phyloP scores from a whole-genome alignment of 1,284 basidiomycete genomes.

The Cutaneotrichosporon sp. region DNA sequence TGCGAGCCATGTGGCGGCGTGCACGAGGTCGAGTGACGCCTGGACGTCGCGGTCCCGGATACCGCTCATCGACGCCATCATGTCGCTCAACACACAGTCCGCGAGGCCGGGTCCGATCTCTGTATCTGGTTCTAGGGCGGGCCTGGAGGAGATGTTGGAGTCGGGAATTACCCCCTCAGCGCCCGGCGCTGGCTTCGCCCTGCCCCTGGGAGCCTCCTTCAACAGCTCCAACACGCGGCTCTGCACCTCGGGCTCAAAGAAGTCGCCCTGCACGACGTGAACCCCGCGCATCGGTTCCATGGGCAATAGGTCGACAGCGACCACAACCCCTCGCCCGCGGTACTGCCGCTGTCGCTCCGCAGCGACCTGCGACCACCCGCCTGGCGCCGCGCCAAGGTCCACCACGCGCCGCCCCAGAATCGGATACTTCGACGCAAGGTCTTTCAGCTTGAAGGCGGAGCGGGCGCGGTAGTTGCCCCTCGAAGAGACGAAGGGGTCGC shows the following conservation, averaged over 20 bases:
- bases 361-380: constrained; percentile 82
- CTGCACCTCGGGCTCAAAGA: constrained; percentile 60
- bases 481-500: constrained; percentile 44
- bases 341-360: constrained; percentile 11
- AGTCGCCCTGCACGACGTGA: constrained; percentile 65
- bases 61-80: constrained; percentile 51
- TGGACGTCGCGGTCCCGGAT: constrained; percentile 40
- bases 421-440: constrained; percentile 32
- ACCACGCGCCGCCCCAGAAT: constrained; percentile 60
- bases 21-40: constrained; percentile 42
- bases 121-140: background rate
- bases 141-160: background rate
- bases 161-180: background rate
- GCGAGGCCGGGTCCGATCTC: constrained; percentile 18
- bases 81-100: constrained; percentile 49
- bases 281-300: constrained; percentile 67
- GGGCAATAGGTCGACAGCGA: constrained; percentile 68
- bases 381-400: constrained; percentile 80
- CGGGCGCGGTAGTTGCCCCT: constrained; percentile 60
- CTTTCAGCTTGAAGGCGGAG: constrained; percentile 72
- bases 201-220: background rate
- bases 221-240: constrained; percentile 45
- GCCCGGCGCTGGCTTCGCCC: background rate
- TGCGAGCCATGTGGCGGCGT: constrained; percentile 43
- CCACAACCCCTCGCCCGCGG: constrained; percentile 44